These are phyloP conservation scores for Neonectria faginata DNA, from an alignment of 2,329 filamentous ascomycete species.

Conservation along the genomic window DNA sequence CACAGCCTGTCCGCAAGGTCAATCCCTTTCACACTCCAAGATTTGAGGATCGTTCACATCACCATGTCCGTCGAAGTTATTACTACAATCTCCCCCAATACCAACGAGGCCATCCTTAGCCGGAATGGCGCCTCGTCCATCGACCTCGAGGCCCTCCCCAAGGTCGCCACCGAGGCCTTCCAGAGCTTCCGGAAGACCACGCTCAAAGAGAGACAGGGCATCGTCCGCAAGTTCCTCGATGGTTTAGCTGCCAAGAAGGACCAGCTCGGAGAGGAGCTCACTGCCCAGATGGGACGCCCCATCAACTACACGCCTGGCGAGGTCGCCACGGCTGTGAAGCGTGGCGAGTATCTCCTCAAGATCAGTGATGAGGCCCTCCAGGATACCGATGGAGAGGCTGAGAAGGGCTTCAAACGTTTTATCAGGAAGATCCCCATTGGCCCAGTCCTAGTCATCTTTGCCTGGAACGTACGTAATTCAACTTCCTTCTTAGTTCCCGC, in stretches of 20 bases:
- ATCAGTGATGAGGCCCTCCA: constrained; percentile 82
- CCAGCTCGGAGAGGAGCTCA: constrained; percentile 85
- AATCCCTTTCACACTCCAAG: constrained; percentile 7
- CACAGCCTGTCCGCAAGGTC: constrained; percentile 1
- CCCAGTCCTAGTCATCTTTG: constrained; percentile 88
- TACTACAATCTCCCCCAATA: constrained; percentile 89
- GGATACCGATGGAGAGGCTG: constrained; percentile 83
- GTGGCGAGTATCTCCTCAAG: constrained; percentile 87
- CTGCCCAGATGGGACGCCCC: constrained; percentile 94
- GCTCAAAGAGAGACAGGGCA: constrained; percentile 79
- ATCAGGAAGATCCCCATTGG: constrained; percentile 90
- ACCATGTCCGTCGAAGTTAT: constrained; percentile 73
- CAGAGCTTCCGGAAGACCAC: constrained; percentile 79
- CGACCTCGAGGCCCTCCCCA: constrained; percentile 79
- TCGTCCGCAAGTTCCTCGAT: constrained; percentile 83
- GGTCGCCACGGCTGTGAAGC: constrained; percentile 84
- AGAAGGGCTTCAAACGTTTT: constrained; percentile 90
- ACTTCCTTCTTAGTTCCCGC: background rate
- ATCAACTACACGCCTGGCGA: constrained; percentile 89
- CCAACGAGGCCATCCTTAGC: constrained; percentile 85
- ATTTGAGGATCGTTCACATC: constrained; percentile 19
- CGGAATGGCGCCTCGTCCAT: constrained; percentile 78
- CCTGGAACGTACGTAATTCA: constrained; percentile 84
- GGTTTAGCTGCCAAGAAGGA: constrained; percentile 78
- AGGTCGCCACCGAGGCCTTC: constrained; percentile 80